Conservation (phyloP, 352 stramenopile species). For the Globisporangium nagaii region DNA sequence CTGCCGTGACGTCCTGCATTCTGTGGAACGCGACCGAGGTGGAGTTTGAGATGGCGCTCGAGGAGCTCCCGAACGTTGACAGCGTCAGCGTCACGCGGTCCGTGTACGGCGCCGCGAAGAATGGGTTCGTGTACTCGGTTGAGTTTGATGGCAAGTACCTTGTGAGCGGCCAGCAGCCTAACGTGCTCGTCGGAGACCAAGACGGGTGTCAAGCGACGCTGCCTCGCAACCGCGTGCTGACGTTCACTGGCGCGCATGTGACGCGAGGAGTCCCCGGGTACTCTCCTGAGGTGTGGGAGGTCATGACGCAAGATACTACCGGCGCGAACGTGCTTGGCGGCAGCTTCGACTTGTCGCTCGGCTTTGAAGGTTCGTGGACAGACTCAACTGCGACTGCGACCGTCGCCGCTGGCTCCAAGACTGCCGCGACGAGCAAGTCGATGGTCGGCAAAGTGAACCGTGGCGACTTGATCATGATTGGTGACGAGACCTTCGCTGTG, state of each 20-base stretch:
- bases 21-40: slow-evolving; percentile 64
- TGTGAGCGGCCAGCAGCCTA: slow-evolving; percentile 44
- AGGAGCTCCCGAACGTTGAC: slow-evolving; percentile 65
- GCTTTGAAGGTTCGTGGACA: slow-evolving; percentile 55
- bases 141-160: slow-evolving; percentile 64
- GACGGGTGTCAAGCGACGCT: slow-evolving; percentile 26
- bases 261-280: slow-evolving; percentile 37
- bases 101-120: slow-evolving; percentile 30
- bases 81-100: slow-evolving; percentile 55
- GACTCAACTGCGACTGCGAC: slow-evolving; percentile 29
- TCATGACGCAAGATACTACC: slow-evolving; percentile 33
- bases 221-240: slow-evolving; percentile 44
- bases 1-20: slow-evolving; percentile 42
- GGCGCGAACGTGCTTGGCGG: slow-evolving; percentile 36
- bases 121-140: slow-evolving; percentile 67
- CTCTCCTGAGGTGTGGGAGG: slow-evolving; percentile 61
- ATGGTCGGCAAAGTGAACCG: slow-evolving; percentile 72
- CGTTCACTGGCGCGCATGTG: slow-evolving; percentile 37
- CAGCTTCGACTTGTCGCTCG: slow-evolving; percentile 67
- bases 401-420: slow-evolving; percentile 45
- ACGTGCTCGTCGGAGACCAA: slow-evolving; percentile 42
- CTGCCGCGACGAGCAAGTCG: slow-evolving; percentile 24
- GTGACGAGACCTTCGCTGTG: slow-evolving; percentile 51
- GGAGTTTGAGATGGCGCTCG: slow-evolving; percentile 62
- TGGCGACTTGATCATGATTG: slow-evolving; percentile 52